Base-by-base conservation (phyloP, 352 stramenopile species). In the Hyaloperonospora arabidopsidis region DNA sequence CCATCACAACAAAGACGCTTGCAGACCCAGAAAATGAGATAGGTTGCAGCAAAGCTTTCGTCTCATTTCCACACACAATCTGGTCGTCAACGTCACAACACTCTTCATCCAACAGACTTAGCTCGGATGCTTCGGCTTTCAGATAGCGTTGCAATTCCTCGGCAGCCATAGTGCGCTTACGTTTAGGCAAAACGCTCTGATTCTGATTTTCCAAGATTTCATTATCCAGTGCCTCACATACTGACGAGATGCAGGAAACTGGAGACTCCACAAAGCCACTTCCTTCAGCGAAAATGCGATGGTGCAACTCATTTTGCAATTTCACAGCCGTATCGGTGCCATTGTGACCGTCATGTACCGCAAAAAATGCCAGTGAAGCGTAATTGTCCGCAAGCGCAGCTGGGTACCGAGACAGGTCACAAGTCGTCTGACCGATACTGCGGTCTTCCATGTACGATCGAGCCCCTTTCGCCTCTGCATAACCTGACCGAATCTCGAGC, bases 381-480 rank as follows among this genome's bases (percentile, higher is more conserved):
- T 74, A 89, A 8, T 53, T 52, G 6, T 57, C 35, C 5, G 46
- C 40, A 18, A 89, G 57, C 7, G 56, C 59, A 14, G 38, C 32
- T 12, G 72, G 62, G 51, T 81, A 89, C 12, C 52, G 56, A 2
- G 59, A 61, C 11, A 92, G 47, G 13, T 75, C 64, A 41, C 71
- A 80, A 13, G 61, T 61, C 5, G 77, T 69, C 41, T 87, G 66
- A 6, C 79, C 74, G 32, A 72, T 67, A 39, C 38, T 88, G 41
- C 82, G 76, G 64, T 95, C 86, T 63, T 95, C 86, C 86, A 95
- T 96, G 65, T 88, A 91, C 34, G 78, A 84, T 1, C 86, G 79
- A 10, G 72, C 72, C 35, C 85, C 85, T 68, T 94, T 95, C 11
- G 83, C 84, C 52, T 94, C 81, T 11, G 79, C 84, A 38, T 91